phyloP scores from a whole-genome alignment of 768 basidiomycete genomes.

The Tremella yokohamensis region DNA sequence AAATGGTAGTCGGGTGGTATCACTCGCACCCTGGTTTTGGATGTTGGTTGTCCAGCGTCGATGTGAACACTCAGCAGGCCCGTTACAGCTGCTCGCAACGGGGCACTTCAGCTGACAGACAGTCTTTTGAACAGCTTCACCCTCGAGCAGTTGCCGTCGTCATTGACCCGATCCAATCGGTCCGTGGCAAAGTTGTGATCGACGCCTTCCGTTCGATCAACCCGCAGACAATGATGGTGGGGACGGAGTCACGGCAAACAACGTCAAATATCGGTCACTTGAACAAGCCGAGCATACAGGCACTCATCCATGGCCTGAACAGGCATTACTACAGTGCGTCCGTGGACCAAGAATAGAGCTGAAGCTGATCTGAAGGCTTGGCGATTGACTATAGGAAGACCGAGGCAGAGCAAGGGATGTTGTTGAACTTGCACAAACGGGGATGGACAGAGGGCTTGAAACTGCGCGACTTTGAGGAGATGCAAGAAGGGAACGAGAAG shows the following conservation, averaged over 20 bases:
- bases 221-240: conserved; percentile 80
- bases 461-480: conserved; percentile 79
- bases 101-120: background rate
- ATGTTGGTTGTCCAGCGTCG: conserved; percentile 97
- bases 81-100: conserved; percentile 19
- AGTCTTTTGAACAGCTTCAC: conserved; percentile 96
- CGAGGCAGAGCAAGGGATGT: conserved; percentile 94
- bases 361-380: conserved; percentile 53
- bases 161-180: conserved; percentile 97
- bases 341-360: background rate
- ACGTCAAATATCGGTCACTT: conserved; percentile 98
- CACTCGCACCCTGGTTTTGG: conserved; percentile 99
- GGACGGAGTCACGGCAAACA: conserved; percentile 92
- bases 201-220: conserved; percentile 98
- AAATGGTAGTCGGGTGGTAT: conserved; percentile 99
- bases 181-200: conserved; percentile 85
- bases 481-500: conserved; percentile 84
- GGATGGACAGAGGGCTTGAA: conserved; percentile 98
- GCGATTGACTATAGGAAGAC: conserved; percentile 98
- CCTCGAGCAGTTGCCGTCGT: conserved; percentile 93
- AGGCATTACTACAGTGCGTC: conserved; percentile 78
- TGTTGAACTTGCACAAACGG: conserved; percentile 97
- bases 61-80: conserved; percentile 98
- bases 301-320: conserved; percentile 94
- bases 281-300: conserved; percentile 99